Evolutionary conservation across 2,329 filamentous ascomycete genomes (phyloP), one percentile per base, ranked within the genome.

Genomic region (Talaromyces sp.): DNA sequence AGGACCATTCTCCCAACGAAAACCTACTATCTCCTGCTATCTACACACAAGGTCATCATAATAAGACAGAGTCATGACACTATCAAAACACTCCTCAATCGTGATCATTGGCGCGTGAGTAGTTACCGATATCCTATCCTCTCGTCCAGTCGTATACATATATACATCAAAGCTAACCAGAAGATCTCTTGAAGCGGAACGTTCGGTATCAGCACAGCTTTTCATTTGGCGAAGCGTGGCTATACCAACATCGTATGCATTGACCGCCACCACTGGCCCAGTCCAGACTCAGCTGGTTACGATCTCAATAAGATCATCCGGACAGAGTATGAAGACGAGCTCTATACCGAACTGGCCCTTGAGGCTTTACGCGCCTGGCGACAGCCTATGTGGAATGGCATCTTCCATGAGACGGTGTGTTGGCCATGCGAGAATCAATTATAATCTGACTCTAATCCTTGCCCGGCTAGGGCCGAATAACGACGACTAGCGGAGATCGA

Each of bases 131-230:
- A 11, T 43, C 38, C 13, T 6, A 27, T 51, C 36, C 25, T 27
- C 19, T 22, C 43, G 15, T 61, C 40, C 58, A 68, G 38, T 17
- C 45, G 36, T 25, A 36, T 36, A 29, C n/a, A 70, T 65, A n/a
- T n/a, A 59, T 19, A 8, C 43, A 47, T 47, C n/a, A 11, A 25
- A n/a, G 7, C 63, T 65, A n/a, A 69, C 60, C 54, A 59, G 17
- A 43, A 8, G n/a, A 19, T 43, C 7, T 43, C 70, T 84, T 82
- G 83, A 8, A 81, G 78, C 25, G 84, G 83, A 10, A 84, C 83
- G 0, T 85, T 83, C 74, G 84, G 83, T 13, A 79, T 79, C 38
- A 82, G 80, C 7, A 84, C 83, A n/a, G 83, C 83, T n/a, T 75
- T 84, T 22, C 79, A 84, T 68, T 76, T 85, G 5, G 79, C 82